Evolutionary conservation across 1,284 basidiomycete species (phyloP), one percentile per base, ranked within the genome.

Genomic region (Schizopora paradoxa): DNA sequence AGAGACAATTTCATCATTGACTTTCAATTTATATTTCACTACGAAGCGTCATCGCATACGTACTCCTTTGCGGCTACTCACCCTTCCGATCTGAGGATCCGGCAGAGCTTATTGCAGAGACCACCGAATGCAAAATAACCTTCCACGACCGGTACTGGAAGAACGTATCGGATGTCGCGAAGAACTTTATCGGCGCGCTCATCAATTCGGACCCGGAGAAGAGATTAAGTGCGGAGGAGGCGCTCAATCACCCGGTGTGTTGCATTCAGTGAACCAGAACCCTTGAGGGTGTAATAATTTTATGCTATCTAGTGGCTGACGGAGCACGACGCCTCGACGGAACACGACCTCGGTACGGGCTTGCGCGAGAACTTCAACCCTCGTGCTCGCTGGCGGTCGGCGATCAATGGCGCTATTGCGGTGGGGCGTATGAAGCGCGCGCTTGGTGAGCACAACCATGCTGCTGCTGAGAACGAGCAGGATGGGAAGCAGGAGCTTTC

Each of bases 121-220:
- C 91, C 13, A 85, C 80, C 1, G 75, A 78, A 26, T 92, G 85
- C 1, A 84, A 82, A 56, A 77, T 98, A 43, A 83, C 87, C 55
- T 98, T 98, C 62, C 91, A 95, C 57, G 89, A 94, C 21, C 77
- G 83, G 28, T 98, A 94, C 57, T 99, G 95, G 95, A 80, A 82
- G 61, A 94, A 95, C 53, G 79, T 96, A 25, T 88, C 84, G 2
- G 57, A 67, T 2, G 75, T 82, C 63, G 93, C 91, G 6, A 95
- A 94, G 61, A 71, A 79, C 40, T 71, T 74, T 45, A 47, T 82
- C 47, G 59, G 67, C 0, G 53, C 60, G 3, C 57, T 82, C 18
- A 59, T 82, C 21, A 63, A 66, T n/a, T 78, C 78, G 54, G 75
- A 80, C 53, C 77, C 78, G 0, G 58, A 59, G 5, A 54, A 68